Base-by-base conservation (phyloP, 2,329 filamentous ascomycete species). In the Pochonia chlamydosporia region DNA sequence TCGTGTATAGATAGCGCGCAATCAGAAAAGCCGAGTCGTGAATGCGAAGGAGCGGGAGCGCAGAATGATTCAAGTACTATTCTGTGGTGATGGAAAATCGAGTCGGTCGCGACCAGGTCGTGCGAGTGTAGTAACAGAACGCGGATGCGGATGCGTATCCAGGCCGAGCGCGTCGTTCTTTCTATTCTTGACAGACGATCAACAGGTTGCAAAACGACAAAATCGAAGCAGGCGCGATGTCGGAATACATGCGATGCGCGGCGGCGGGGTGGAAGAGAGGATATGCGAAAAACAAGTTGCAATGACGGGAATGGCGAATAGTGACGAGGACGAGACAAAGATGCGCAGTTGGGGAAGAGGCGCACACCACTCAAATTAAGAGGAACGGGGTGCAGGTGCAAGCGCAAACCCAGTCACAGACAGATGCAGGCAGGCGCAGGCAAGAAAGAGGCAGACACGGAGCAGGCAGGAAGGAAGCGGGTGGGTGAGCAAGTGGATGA, bases 391-490 rank as follows among this genome's bases (percentile, higher is more conserved):
- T 33, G 35, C 44, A 50, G 26, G 46, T 47, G 46, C 47, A 49
- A 30, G 49, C 47, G 33, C 54, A 52, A 35, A 43, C 48, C 31
- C 50, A 50, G 43, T 37, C 43, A 40, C 48, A 52, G 40, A 43
- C 50, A 48, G 35, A 33, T 37, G 20, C 44, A 48, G 24, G 56
- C 51, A 49, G 46, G 44, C 46, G 33, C 51, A 52, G 43, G 44
- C 47, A n/a, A 4, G 43, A 51, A 47, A 26, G 37, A 47, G 39
- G 39, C 23, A 46, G 28, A 18, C n/a, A n/a, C 30, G 36, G 36
- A 36, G 25, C 18, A 33, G 16, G 26, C 36, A 46, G 44, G 35
- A 30, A 40, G 28, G 25, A 35, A 39, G 40, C 25, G 26, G n/a
- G 33, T 42, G 23, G 13, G 21, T 14, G 3, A 21, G 23, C 20